Evolutionary conservation across 2,329 filamentous ascomycete species (phyloP), one percentile per base, ranked within the genome.

Genomic region (Talaromyces sp.): DNA sequence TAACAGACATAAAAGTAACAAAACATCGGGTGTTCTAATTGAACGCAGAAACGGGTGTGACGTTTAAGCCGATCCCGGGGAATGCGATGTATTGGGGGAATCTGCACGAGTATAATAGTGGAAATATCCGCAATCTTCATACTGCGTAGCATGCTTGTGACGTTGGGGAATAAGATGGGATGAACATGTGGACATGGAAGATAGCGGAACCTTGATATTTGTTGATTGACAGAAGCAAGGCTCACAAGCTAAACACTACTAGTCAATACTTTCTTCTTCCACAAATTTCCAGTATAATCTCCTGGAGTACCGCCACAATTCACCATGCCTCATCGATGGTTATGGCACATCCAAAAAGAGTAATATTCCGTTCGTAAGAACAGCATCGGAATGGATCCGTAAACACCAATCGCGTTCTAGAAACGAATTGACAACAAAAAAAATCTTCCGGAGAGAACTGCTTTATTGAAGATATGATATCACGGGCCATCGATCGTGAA

Each of bases 81-180:
- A 82, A 81, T 58, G 80, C 78, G 0, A 75, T 82, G 4, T 82
- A 78, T 65, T 82, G 80, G 80, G 75, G 77, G 64, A 82, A 83
- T 59, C 59, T 82, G 65, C 65, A 72, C 2, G 73, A 77, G 22
- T 75, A 77, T 11, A 68, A 63, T 13, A 65, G 65, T 0, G 79
- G 81, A 0, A 79, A 82, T 59, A 69, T 75, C 62, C 72, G 77
- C 44, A 80, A 76, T 33, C 63, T 82, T 63, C 81, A 82, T 67
- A 80, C 80, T 0, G 2, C 22, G 22, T 22, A 80, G 80, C 1
- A 60, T 82, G 63, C 78, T 80, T 0, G 78, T 82, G 3, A 76
- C 75, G 6, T 72, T 69, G 33, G 81, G 81, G 7, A 73, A 73
- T 44, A 82, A 83, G 70, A 75, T 82, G 60, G 81, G 11, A 80